Base-by-base conservation (phyloP, 2,329 filamentous ascomycete species). In the Pezicula radicicola region DNA sequence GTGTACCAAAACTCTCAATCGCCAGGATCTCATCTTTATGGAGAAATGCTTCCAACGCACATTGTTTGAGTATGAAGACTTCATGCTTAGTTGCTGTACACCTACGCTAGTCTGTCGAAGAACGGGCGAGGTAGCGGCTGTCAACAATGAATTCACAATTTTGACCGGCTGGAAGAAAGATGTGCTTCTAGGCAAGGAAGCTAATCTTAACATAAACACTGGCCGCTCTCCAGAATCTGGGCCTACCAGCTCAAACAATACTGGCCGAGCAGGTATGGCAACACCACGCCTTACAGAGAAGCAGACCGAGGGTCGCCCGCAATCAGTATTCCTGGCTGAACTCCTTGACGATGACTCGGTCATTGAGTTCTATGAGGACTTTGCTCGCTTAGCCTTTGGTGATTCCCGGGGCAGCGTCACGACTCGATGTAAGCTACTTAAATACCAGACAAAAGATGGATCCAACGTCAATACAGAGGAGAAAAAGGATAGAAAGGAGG, bases 1-100 rank as follows among this genome's bases (percentile, higher is more conserved):
- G 10, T 95, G 91, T 56, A 96, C 90, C 18, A 89, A 89, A 63
- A 91, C 90, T n/a, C 75, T 97, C 55, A 92, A 91, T 58, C 79
- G 86, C 16, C 87, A 94, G 63, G 94, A 99, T 69, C 76, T 97
- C 27, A 85, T 99, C 19, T 97, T 97, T 69, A 96, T 96, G 88
- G 94, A 99, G 69, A 96, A 96, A 72, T 95, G 89, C 64, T 91
- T 97, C 66, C 94, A 99, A 70, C 84, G 94, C 36, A 95, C 91
- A 0, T 77, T 97, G 10, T 91, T 91, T 65, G 91, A 96, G 67
- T 95, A 96, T 63, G 91, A 97, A 66, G 91, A 96, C 58, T 94
- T 95, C 60, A 88, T 97, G 75, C 85, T 89, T 52, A 85, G 91
- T 57, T 91, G 88, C 55, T 91, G 91, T 37, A 95, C 91, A 4